Base-by-base conservation (phyloP, 352 stramenopile species). In the Salisapilia sapeloensis region DNA sequence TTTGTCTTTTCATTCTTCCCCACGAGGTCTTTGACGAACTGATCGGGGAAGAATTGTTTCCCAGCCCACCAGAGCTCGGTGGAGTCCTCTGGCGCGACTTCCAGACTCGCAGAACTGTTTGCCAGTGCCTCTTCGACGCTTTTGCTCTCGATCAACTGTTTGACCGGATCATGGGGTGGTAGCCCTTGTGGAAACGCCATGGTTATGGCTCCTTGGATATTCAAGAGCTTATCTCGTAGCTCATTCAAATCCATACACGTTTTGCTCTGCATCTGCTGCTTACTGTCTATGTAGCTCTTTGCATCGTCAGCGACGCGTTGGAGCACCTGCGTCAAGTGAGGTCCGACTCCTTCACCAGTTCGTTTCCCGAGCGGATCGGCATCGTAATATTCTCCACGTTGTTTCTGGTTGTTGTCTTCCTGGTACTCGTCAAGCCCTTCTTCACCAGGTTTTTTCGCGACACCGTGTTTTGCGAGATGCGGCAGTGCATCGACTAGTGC, bases 1-100 rank as follows among this genome's bases (percentile, higher is more conserved):
- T 85, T 94, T 27, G 86, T 92, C 48, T 98, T 98, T 44, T 98
- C 92, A 50, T 98, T 98, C 46, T 82, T 90, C 4, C 92, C 92
- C 11, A 95, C 61, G 21, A 94, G 62, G 46, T 97, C 89, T 26
- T 66, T 58, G 30, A 91, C 74, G 21, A 60, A 48, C 50, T 96
- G 67, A 36, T 93, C 84, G 10, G 84, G 65, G 25, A 79, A 76
- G 47, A 97, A 97, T 55, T 97, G 82, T 44, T 96, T 96, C 4
- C 86, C 89, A 3, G 89, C 92, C 61, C 79, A 92, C 91, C 91
- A 98, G n/a, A 98, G 62, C 35, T 93, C 67, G 10, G 87, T 60
- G 14, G 81, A 91, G 20, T 82, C 64, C 14, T 82, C 58, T 12
- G 89, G 55, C 21, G 92, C 48, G 4, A 95, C 36, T 29, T 93